Evolutionary conservation across 192 early-diverging fungal species (phyloP).

Genomic region (Oehlia diaphana): DNA sequence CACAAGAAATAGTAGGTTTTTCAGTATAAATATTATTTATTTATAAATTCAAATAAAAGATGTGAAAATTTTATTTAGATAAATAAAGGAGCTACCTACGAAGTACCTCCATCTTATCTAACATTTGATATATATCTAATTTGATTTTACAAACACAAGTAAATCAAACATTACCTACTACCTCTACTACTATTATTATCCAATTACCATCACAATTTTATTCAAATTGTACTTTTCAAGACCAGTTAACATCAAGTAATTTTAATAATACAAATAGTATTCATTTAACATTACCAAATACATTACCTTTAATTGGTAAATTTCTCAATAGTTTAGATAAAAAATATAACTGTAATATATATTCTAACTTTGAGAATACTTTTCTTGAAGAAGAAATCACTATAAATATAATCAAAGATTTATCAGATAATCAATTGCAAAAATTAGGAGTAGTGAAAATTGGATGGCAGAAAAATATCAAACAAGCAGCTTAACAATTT

Average conservation of each 20-base stretch:
- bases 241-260: no score
- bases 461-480: slow-evolving; percentile 3
- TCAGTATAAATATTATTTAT: background rate
- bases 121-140: background rate
- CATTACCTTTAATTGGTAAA: background rate
- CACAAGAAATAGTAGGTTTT: background rate
- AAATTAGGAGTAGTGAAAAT: background rate
- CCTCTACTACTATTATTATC: no score
- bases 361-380: background rate
- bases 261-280: no score
- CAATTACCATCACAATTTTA: no score
- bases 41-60: background rate
- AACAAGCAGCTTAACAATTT: background rate
- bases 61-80: background rate
- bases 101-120: background rate
- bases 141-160: background rate
- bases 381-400: background rate
- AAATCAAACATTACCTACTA: background rate
- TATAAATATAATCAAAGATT: background rate
- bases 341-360: background rate
- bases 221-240: no score
- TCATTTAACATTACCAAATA: background rate
- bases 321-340: background rate
- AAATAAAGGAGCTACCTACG: background rate
- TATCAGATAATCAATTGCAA: background rate